Evolutionary conservation across 1,284 basidiomycete species (phyloP).

Genomic region (Phylloporus sp.): DNA sequence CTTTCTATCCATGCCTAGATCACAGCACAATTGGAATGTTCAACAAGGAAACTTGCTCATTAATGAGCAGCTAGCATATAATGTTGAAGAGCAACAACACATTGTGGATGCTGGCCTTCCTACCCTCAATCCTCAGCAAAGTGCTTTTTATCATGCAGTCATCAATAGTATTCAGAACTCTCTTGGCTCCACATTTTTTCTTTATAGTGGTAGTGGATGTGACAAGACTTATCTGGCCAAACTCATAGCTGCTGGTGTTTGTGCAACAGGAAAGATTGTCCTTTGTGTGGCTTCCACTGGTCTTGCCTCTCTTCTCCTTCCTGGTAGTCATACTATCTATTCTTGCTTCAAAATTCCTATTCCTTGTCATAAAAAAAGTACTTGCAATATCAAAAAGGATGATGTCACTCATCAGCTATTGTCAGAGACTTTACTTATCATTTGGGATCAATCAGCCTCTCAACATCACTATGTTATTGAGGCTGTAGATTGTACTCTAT

Average conservation of each 20-base stretch:
- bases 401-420: slow-evolving; percentile 1
- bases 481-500: slow-evolving; percentile 36
- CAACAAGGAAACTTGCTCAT: not conserved
- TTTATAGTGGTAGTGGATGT: slow-evolving; percentile 50
- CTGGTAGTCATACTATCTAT: slow-evolving; percentile 16
- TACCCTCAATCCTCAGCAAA: slow-evolving; percentile 1
- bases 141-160: slow-evolving; percentile 11
- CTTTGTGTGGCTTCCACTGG: slow-evolving; percentile 40
- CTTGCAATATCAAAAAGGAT: slow-evolving; percentile 39
- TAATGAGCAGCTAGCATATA: not conserved
- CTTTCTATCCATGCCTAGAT: not conserved
- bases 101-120: not conserved
- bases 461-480: slow-evolving; percentile 40
- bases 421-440: not conserved
- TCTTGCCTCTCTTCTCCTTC: slow-evolving; percentile 17
- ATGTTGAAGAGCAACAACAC: not conserved
- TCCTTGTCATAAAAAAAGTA: slow-evolving; percentile 34
- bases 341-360: slow-evolving; percentile 21
- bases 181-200: slow-evolving; percentile 39
- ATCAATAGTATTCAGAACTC: slow-evolving; percentile 13
- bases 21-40: no score
- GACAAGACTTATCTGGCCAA: slow-evolving; percentile 56
- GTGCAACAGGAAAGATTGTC: slow-evolving; percentile 35
- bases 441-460: slow-evolving; percentile 37
- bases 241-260: slow-evolving; percentile 39